Base-by-base conservation (phyloP, 108 stramenopile species). In the Skeletonema marinoi region DNA sequence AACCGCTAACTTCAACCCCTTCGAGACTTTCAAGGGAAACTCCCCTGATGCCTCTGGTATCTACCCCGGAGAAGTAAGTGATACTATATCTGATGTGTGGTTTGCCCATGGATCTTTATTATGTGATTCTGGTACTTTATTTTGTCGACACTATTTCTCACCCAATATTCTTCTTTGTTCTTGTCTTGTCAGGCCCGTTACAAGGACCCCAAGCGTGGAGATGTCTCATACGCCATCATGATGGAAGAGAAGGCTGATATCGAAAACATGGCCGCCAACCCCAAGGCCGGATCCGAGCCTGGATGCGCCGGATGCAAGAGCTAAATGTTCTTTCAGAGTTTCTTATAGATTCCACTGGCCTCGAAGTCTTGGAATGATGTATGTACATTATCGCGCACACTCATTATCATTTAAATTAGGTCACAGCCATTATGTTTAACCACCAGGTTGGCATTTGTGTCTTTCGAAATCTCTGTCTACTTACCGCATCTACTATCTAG, bases 1-100 rank as follows among this genome's bases (percentile, higher is more conserved):
- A 14, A 77, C 86, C 66, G 71, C 58, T 38, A 97, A 97, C 91
- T 97, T 97, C 94, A 95, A 97, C 92, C 96, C 96, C 73, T 97
- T 97, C 90, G 93, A 97, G 83, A 87, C 88, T 35, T 87, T 60
- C 82, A 85, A 74, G 62, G 78, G 90, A 66, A 95, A 92, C 90
- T 80, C 84, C 3, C 84, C 80, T 58, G 93, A 95, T 83, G 84
- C 86, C 29, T 91, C 90, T 65, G 93, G 93, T 30, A 85, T 83
- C 85, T 95, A 87, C 89, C 93, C 93, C 41, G 93, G 93, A 75
- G 93, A 92, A 48, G 82, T 79, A 48, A 56, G 82, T 63, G 9
- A 2, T 11, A 39, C 10, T 1, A 41, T 41, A 11, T 41, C 33
- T 35, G 6, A 35, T 35, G 33, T 41, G 11, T 25, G 25, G 25